Conservation (phyloP, 495 filamentous ascomycete species). For the Trichoderma parareesei region DNA sequence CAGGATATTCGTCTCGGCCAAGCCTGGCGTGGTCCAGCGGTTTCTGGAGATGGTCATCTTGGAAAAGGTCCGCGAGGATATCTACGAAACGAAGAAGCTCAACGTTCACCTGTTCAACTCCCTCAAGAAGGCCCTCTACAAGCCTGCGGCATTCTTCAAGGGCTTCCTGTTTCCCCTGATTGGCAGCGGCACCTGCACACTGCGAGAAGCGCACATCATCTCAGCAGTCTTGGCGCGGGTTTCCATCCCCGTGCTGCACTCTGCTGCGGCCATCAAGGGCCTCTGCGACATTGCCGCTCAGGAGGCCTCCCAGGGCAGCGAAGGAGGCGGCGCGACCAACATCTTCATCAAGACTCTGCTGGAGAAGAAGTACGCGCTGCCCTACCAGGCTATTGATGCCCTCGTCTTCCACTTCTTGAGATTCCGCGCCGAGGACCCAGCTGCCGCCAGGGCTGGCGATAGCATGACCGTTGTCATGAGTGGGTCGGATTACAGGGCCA, state of each 20-base stretch:
- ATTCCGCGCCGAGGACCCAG: conserved; percentile 55
- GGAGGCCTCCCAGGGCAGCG: conserved; percentile 60
- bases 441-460: conserved; percentile 30
- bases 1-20: conserved; percentile 77
- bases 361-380: conserved; percentile 94
- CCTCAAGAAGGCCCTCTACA: conserved; percentile 88
- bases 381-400: conserved; percentile 84
- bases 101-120: conserved; percentile 93
- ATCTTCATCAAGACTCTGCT: conserved; percentile 86
- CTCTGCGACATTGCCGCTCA: conserved; percentile 91
- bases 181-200: conserved; percentile 64
- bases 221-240: conserved; percentile 38
- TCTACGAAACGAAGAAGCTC: conserved; percentile 71
- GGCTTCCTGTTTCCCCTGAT: conserved; percentile 89
- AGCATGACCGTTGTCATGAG: conserved; percentile 34
- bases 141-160: conserved; percentile 95
- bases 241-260: conserved; percentile 77
- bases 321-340: conserved; percentile 77
- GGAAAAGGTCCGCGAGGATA: conserved; percentile 78
- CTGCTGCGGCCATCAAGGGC: conserved; percentile 80
- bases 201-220: conserved; percentile 87
- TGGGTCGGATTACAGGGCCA: conserved; percentile 37
- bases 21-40: conserved; percentile 62
- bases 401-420: conserved; percentile 94
- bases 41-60: conserved; percentile 79